Percentiles rank a stretch among this genome's conserved stretches.
These are phyloP conservation scores for Candida tammaniensis DNA, from an alignment of 805 yeast genomes.

Conservation along the genomic window DNA sequence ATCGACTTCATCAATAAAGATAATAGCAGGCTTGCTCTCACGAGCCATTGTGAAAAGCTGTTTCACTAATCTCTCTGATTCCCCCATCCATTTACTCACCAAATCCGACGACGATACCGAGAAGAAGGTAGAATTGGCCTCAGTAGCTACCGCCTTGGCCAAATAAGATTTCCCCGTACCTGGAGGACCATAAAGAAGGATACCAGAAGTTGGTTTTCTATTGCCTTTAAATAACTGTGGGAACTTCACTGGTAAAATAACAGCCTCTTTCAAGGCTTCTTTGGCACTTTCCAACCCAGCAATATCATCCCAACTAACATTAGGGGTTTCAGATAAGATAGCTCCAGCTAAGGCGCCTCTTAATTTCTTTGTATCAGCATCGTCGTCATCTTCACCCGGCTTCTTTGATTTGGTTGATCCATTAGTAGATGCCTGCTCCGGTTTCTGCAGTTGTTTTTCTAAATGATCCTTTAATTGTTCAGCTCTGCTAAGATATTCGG, in stretches of 20 bases:
- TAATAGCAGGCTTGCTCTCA: slow-evolving; percentile 92
- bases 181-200: slow-evolving; percentile 68
- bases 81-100: slow-evolving; percentile 99
- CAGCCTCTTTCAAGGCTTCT: slow-evolving; percentile 96
- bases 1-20: slow-evolving; percentile 97
- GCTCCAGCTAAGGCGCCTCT: slow-evolving; percentile 92
- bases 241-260: slow-evolving; percentile 90
- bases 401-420: slow-evolving; percentile 59
- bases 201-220: slow-evolving; percentile 89
- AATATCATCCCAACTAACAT: slow-evolving; percentile 90
- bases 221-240: slow-evolving; percentile 95
- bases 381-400: slow-evolving; percentile 53
- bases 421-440: slow-evolving; percentile 51
- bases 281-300: slow-evolving; percentile 96
- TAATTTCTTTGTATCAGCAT: slow-evolving; percentile 80
- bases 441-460: slow-evolving; percentile 58
- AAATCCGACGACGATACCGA: slow-evolving; percentile 94
- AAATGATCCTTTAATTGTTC: slow-evolving; percentile 90
- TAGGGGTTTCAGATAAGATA: slow-evolving; percentile 85
- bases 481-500: slow-evolving; percentile 89
- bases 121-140: slow-evolving; percentile 94
- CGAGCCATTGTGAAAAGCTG: slow-evolving; percentile 95
- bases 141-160: slow-evolving; percentile 98
- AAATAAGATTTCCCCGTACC: slow-evolving; percentile 97
- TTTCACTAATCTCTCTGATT: slow-evolving; percentile 91